phyloP scores from a whole-genome alignment of 2,329 filamentous ascomycete species.

The Acarospora socialis region DNA sequence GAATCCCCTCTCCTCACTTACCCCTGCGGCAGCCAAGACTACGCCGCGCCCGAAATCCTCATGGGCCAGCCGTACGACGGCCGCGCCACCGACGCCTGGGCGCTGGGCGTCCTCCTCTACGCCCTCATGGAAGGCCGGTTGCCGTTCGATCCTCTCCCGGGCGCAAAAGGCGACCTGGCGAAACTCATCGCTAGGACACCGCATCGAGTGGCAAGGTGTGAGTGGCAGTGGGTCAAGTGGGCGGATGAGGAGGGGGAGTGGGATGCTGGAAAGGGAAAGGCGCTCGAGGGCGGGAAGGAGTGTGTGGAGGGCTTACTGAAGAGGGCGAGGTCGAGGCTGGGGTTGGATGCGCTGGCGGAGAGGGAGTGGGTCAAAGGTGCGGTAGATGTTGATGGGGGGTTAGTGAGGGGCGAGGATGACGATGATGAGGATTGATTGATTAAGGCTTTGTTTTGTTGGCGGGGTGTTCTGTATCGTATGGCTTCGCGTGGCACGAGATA shows the following conservation, averaged over 20 bases:
- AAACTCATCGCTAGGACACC: conserved; percentile 69
- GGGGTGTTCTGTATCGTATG: background rate
- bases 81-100: conserved; percentile 85
- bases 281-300: conserved; percentile 59
- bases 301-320: conserved; percentile 76
- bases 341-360: conserved; percentile 56
- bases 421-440: conserved; percentile 26
- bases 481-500: too few species aligned
- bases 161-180: conserved; percentile 55
- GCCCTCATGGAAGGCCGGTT: conserved; percentile 84
- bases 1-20: conserved; percentile 83
- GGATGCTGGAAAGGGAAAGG: conserved; percentile 52
- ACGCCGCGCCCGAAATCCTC: conserved; percentile 89
- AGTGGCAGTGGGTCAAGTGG: conserved; percentile 89
- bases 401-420: conserved; percentile 40
- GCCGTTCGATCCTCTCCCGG: conserved; percentile 81
- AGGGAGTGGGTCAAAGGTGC: conserved; percentile 64
- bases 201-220: conserved; percentile 86
- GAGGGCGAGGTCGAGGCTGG: conserved; percentile 65
- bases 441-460: conserved; percentile 3
- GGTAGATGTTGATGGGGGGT: conserved; percentile 49
- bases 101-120: conserved; percentile 82
- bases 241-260: conserved; percentile 77
- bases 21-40: conserved; percentile 90
- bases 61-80: conserved; percentile 93